Percentiles rank a stretch among this genome's conserved stretches.
These are phyloP conservation scores for Blastocystis sp. DNA, from an alignment of 352 stramenopile genomes.

Conservation along the genomic window DNA sequence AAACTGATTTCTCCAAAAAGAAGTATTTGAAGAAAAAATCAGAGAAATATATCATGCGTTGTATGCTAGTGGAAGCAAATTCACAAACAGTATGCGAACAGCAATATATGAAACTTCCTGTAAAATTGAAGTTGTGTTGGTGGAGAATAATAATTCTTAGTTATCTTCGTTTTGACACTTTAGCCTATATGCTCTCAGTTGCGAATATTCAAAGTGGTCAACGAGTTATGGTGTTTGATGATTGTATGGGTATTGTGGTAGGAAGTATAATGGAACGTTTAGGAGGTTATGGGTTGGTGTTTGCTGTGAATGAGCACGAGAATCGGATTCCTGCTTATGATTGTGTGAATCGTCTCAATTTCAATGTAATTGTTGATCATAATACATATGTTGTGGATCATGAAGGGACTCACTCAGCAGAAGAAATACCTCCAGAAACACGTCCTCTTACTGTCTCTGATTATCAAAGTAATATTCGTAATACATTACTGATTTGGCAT, in stretches of 20 bases:
- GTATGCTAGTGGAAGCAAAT: constrained; percentile 65
- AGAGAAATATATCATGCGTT: constrained; percentile 69
- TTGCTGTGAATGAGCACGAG: constrained; percentile 55
- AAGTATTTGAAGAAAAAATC: constrained; percentile 69
- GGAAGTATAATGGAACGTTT: constrained; percentile 66
- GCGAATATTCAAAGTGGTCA: constrained; percentile 61
- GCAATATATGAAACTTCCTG: constrained; percentile 64
- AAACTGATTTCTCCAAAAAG: constrained; percentile 70
- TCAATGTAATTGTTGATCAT: constrained; percentile 15
- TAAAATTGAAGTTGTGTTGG: constrained; percentile 59
- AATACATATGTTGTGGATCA: constrained; percentile 22
- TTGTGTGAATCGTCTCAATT: constrained; percentile 60
- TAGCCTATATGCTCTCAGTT: constrained; percentile 68
- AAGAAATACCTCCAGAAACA: not conserved
- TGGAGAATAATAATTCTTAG: not conserved
- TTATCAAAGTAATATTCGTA: constrained; percentile 38
- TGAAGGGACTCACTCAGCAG: not conserved
- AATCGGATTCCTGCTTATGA: constrained; percentile 51
- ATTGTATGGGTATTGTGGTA: constrained; percentile 69
- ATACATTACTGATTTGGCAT: constrained; percentile 55
- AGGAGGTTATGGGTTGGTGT: constrained; percentile 61
- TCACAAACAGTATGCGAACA: constrained; percentile 62
- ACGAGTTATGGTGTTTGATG: constrained; percentile 68
- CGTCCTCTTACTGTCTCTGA: not conserved
- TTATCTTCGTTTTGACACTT: constrained; percentile 68